Evolutionary conservation across 1,139 yeast genomes (phyloP), one percentile per base, ranked within the genome.

Genomic region (Geotrichum reessii): DNA sequence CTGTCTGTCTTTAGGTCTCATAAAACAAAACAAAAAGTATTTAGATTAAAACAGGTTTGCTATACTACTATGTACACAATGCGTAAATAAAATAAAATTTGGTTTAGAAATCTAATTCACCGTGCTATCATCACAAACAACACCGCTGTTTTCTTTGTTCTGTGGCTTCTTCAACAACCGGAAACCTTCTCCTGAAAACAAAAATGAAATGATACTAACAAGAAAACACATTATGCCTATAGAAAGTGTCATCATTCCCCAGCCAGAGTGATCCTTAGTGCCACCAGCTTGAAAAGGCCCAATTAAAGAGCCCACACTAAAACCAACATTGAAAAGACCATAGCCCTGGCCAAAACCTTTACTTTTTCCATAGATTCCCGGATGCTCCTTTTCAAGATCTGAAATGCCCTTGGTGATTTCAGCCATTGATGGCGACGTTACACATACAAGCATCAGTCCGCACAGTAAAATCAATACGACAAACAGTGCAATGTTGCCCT

Each of bases 281-380:
- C 67, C 66, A 7, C 73, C 75, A 7, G 73, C 66, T 48, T 66
- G 67, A 22, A 72, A 66, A 2, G 76, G 76, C 1, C 76, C 76
- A 53, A 71, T 61, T 25, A 73, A 61, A 3, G 68, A 61, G 1
- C 76, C 76, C 1, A 72, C 51, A 1, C 74, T 65, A 54, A 63
- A 73, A 3, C 71, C 73, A 17, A 73, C 67, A 52, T 73, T 73
- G 62, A 70, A 71, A n/a, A 71, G 61, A 1, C 74, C 75, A 55
- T 71, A 73, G 0, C 70, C 74, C 53, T 72, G 74, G 5, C 74
- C 76, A 48, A 64, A 67, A 3, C 74, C 76, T 50, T 69, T 69
- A 6, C 72, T 70, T 12, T 62, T 59, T 5, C 76, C 76, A 49
- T 70, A 67, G 12, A 61, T 60, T 3, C 74, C 74, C 0, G 75